Base-by-base conservation (phyloP, 1,284 basidiomycete genomes). In the Malassezia slooffiae region DNA sequence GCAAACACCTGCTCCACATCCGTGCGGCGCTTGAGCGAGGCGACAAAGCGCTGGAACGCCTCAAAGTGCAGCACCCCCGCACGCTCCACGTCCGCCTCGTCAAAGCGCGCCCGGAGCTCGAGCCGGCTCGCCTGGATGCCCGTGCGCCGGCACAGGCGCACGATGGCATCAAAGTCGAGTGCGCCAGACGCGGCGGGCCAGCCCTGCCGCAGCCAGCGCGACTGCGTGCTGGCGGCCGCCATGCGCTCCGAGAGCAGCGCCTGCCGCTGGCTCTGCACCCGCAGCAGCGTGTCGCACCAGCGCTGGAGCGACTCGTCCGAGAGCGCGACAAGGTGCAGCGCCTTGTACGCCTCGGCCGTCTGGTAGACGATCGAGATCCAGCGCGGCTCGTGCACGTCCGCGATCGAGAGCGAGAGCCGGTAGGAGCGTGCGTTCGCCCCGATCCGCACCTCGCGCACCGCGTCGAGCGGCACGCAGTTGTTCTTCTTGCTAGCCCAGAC, bases 381-480 rank as follows among this genome's bases (percentile, higher is more conserved):
- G 23, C 79, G 70, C 3, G 70, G 61, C 41, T 72, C 71, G 46
- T 73, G 70, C 21, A 70, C 67, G 3, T 70, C 60, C 17, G 65
- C 58, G 22, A 73, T 62, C 26, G 81, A 79, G 61, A 85, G 81
- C 52, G 83, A 81, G 35, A 81, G 76, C 50, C 84, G 80, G 62
- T 86, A 84, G 57, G 83, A 82, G 26, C 82, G 74, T 21, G 85
- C 79, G 50, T 85, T 78, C 9, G 78, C 62, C 34, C 81, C 85
- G 6, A 82, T 78, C 11, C 91, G 82, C 8, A 97, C 78, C 64
- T 96, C 90, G 52, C 88, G 83, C 68, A 97, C 88, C 55, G 79
- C 80, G 68, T 87, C 85, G 56, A 95, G 82, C 3, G 84, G 82
- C 43, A 93, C 88, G 85, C 29, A 37, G 37, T 67, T 68, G 34